Conservation (phyloP, 257 asterid genomes). For the Capsicum pubescens region DNA sequence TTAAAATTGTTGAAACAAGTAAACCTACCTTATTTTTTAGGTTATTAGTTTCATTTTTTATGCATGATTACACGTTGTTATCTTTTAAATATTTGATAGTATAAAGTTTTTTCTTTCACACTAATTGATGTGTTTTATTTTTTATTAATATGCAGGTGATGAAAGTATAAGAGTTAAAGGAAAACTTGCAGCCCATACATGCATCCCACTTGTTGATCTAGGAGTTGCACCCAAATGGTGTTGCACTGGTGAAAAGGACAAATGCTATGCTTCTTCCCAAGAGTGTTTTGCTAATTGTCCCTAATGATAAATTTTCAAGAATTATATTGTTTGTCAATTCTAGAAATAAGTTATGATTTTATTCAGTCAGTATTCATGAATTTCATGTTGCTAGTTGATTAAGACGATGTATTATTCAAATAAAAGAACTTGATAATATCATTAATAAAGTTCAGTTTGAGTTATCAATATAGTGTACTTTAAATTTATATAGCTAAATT, state of each 20-base stretch:
- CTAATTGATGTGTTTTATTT: too few relatives aligned
- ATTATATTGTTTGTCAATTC: background rate
- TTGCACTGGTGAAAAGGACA: background rate
- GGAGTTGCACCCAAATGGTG: too few relatives aligned
- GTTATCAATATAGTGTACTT: background rate
- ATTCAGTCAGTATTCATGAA: background rate
- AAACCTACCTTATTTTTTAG: too few relatives aligned
- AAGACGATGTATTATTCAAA: background rate
- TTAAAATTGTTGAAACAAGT: too few relatives aligned
- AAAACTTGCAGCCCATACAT: too few relatives aligned
- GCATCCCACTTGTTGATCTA: too few relatives aligned
- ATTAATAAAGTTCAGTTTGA: background rate
- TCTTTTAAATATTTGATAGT: too few relatives aligned
- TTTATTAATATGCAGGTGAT: too few relatives aligned
- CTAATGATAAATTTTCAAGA: background rate
- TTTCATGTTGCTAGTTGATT: background rate
- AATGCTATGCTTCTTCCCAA: background rate
- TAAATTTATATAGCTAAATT: too few relatives aligned
- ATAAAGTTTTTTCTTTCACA: background rate
- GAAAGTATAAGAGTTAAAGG: too few relatives aligned
- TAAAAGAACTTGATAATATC: background rate
- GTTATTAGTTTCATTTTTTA: background rate
- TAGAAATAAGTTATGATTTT: too few relatives aligned
- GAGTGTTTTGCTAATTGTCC: background rate
- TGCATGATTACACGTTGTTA: too few relatives aligned